Evolutionary conservation across 768 basidiomycete species (phyloP), one percentile per base, ranked within the genome.

Genomic region (Russula earlei): DNA sequence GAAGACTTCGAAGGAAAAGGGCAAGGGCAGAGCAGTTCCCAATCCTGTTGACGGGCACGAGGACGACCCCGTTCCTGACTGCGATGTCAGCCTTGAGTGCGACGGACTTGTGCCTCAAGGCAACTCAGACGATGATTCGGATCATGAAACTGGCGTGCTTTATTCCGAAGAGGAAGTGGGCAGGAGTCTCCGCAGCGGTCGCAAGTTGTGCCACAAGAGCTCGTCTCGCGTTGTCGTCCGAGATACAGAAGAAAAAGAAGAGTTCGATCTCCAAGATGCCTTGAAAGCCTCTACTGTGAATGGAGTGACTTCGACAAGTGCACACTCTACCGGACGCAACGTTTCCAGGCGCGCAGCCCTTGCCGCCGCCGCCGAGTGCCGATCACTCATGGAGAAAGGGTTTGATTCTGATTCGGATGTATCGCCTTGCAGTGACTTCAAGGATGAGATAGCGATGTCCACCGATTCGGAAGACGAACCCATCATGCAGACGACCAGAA

Each of bases 241-340:
- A 43, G 22, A 50, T 51, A 52, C 19, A n/a, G 66, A 65, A 31
- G 64, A 70, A 36, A 38, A 47, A 59, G 56, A 58, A 6, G 52
- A 80, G 20, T 77, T 86, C 81, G 37, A n/a, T n/a, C n/a, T 89
- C 15, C 69, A 74, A 41, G 75, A 73, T 22, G 86, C 83, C 27
- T 74, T 85, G 38, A 69, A 73, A 53, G 63, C 72, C 56, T 90
- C 87, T 20, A 66, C 80, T 64, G 27, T 52, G 55, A 69, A 66
- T 54, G 69, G 67, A 24, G 67, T 65, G 6, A 51, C 53, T 11
- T 62, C 66, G 61, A 55, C 29, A 58, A 68, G 62, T 54, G 58
- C 63, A 54, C 65, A 55, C 49, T 66, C 65, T 34, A 73, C 67
- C 17, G 70, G 25, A 49, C 62, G 27, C 72, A 72, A 41, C 42